A percentile compares a stretch with the other conserved stretches of the same genome.
phyloP scores from a whole-genome alignment of 352 stramenopile genomes.

The Pythium aphanidermatum region DNA sequence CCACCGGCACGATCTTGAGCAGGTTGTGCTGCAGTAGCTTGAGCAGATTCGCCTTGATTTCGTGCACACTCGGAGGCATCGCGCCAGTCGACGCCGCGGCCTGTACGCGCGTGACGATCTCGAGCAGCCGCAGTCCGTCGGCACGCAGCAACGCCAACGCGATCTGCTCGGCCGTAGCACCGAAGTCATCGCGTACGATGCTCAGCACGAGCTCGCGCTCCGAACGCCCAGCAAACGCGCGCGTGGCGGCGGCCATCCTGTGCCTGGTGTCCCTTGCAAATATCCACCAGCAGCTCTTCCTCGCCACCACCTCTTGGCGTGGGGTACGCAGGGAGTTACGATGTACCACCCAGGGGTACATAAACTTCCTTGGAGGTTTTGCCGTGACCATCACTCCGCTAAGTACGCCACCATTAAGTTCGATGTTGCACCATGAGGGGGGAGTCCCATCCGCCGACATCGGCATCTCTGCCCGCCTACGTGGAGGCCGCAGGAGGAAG shows the following conservation, averaged over 20 bases:
- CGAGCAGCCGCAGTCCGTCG: conserved; percentile 56
- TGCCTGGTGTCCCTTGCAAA: no score
- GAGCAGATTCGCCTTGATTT: conserved; percentile 79
- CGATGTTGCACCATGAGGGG: no score
- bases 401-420: no score
- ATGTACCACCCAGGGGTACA: no score
- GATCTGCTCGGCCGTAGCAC: conserved; percentile 57
- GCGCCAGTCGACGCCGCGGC: conserved; percentile 15
- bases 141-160: conserved; percentile 50
- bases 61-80: conserved; percentile 42
- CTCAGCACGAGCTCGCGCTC: conserved; percentile 70
- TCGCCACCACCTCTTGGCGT: no score
- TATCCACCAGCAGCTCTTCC: no score
- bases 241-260: background rate
- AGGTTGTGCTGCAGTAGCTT: conserved; percentile 88
- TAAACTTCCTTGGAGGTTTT: no score
- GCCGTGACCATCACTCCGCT: no score
- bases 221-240: conserved; percentile 54
- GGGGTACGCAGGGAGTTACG: no score
- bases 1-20: conserved; percentile 49
- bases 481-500: no score
- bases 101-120: conserved; percentile 64
- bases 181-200: conserved; percentile 78
- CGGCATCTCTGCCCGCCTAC: no score
- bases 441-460: no score